These are phyloP conservation scores for Talaromyces piceae DNA, from an alignment of 2,329 filamentous ascomycete genomes.

Conservation along the genomic window DNA sequence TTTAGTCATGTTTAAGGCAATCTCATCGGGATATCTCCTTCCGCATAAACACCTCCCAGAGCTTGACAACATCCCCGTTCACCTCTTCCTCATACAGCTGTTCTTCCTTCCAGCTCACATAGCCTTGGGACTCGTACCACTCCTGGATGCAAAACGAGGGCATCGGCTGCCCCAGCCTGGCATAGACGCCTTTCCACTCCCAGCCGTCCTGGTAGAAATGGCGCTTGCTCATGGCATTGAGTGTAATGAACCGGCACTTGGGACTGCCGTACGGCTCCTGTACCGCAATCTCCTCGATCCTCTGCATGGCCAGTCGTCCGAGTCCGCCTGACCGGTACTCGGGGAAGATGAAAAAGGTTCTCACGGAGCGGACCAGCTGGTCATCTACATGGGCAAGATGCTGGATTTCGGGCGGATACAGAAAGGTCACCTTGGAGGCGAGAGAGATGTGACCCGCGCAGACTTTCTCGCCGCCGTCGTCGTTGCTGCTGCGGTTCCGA, in stretches of 20 bases:
- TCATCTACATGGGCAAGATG: not conserved
- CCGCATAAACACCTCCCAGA: constrained; percentile 20
- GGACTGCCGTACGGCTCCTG: constrained; percentile 15
- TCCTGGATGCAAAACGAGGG: constrained; percentile 14
- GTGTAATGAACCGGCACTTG: constrained; percentile 13
- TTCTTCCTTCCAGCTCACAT: constrained; percentile 22
- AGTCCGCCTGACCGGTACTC: constrained; percentile 15
- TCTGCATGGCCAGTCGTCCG: constrained; percentile 15
- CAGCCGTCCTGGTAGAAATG: constrained; percentile 16
- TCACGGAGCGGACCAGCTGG: constrained; percentile 13
- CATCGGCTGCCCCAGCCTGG: constrained; percentile 4
- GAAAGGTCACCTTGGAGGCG: constrained; percentile 9
- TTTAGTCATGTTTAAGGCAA: not conserved
- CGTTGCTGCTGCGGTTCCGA: not conserved
- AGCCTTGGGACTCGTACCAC: constrained; percentile 22
- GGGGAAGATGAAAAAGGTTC: constrained; percentile 20
- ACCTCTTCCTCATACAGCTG: constrained; percentile 12
- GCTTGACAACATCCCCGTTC: constrained; percentile 7
- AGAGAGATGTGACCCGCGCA: constrained; percentile 24
- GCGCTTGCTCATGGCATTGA: constrained; percentile 16
- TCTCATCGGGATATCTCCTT: constrained; percentile 13
- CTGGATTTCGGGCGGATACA: not conserved
- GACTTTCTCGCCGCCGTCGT: not conserved
- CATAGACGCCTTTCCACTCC: constrained; percentile 13
- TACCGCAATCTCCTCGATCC: constrained; percentile 14